phyloP scores from a whole-genome alignment of 2,329 filamentous ascomycete species.

The Pseudonectria buxi region DNA sequence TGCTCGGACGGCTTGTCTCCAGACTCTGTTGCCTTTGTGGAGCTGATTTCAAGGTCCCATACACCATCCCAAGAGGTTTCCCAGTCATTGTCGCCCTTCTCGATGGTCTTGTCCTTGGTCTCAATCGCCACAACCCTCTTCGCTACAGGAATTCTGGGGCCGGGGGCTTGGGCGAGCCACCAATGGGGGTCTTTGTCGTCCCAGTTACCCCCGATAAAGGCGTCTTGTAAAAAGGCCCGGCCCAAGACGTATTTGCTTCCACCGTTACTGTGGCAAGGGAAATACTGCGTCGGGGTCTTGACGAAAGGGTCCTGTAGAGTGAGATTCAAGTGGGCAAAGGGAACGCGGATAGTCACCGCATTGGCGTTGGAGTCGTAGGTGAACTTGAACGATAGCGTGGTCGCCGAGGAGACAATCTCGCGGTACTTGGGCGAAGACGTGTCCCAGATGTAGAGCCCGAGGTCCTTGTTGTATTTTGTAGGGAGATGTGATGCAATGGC shows the following conservation, averaged over 20 bases:
- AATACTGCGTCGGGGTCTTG: constrained; percentile 29
- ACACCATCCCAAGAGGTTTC: constrained; percentile 8
- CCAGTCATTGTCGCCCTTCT: constrained; percentile 9
- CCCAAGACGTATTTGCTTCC: constrained; percentile 27
- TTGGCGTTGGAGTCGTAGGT: constrained; percentile 8
- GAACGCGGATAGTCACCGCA: constrained; percentile 10
- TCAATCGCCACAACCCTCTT: constrained; percentile 1
- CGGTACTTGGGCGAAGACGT: constrained; percentile 25
- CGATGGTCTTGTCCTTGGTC: constrained; percentile 1
- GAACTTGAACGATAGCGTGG: constrained; percentile 36
- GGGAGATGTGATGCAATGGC: constrained; percentile 31
- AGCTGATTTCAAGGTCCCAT: constrained; percentile 1
- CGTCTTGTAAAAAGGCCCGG: constrained; percentile 40
- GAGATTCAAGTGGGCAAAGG: constrained; percentile 28
- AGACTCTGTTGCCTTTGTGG: too few relatives aligned
- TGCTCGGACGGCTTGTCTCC: too few relatives aligned
- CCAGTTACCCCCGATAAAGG: constrained; percentile 38
- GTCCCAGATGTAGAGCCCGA: constrained; percentile 38
- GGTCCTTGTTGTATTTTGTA: constrained; percentile 26
- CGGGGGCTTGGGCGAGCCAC: constrained; percentile 13
- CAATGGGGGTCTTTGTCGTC: constrained; percentile 10
- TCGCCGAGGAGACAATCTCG: constrained; percentile 33
- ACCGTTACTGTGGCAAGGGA: constrained; percentile 32
- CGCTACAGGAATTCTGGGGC: constrained; percentile 2
- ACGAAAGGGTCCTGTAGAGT: constrained; percentile 32